These are phyloP conservation scores for Leccinellum rugosiceps DNA, from an alignment of 768 basidiomycete species.

Conservation along the genomic window DNA sequence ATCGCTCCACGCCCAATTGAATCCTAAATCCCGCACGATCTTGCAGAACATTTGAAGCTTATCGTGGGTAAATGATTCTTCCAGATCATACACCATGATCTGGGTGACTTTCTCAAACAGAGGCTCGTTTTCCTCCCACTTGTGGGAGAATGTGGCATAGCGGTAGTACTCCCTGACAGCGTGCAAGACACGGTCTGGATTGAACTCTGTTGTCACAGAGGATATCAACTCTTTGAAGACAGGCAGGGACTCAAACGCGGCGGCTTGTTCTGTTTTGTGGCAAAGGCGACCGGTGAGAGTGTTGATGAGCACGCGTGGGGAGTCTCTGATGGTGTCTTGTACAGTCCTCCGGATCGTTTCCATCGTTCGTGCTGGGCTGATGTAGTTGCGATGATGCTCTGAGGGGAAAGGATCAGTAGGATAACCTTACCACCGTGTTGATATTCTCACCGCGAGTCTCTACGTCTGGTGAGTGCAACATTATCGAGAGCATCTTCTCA, in stretches of 20 bases:
- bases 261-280: not conserved
- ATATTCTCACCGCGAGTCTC: not conserved
- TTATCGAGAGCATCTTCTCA: not conserved
- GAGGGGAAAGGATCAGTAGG: not conserved
- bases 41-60: not conserved
- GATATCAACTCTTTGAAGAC: not conserved
- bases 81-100: not conserved
- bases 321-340: not conserved
- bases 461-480: not conserved
- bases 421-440: not conserved
- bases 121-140: not conserved
- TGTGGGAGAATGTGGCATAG: not conserved
- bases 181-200: not conserved
- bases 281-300: not conserved
- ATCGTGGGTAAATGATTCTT: not conserved
- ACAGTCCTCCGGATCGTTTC: not conserved
- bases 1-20: not conserved
- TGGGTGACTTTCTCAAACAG: not conserved
- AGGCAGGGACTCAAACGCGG: not conserved
- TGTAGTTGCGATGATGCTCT: not conserved
- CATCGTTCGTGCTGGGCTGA: not conserved
- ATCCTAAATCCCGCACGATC: not conserved
- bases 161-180: not conserved
- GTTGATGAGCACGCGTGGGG: not conserved
- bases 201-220: not conserved